Evolutionary conservation across 1,139 yeast species (phyloP), one percentile per base, ranked within the genome.

Genomic region (Yamadazyma blattariae): DNA sequence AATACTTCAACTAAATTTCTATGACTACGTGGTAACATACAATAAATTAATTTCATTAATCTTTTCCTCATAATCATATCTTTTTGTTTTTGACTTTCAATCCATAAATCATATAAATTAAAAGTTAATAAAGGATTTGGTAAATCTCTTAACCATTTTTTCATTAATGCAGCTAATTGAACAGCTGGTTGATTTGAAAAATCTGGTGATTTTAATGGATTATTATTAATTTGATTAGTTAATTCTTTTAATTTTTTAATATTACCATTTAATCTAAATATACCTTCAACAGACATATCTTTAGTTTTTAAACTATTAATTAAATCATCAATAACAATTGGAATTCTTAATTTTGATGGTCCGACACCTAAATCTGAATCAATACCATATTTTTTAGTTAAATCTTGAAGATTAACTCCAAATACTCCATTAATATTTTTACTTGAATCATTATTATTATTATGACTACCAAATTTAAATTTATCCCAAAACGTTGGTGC

Each of bases 211-310:
- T 71, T 77, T 26, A 79, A 74, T 2, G 97, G 96, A 47, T 76
- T 72, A 39, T 74, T 68, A 59, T 94, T 94, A 46, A 90, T 83
- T 40, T 71, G 76, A 35, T 80, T 89, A 0, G 90, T 77, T 40
- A 90, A 66, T 47, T 82, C 88, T 46, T 84, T 78, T 34, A 92
- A 67, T 32, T 86, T 75, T 50, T 90, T 81, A 51, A 94, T 92
- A 53, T 94, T 94, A 53, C 99, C 99, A 56, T 94, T 94, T 54
- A 90, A 85, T 51, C 99, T 76, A 69, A 94, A 94, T 8, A 94
- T 85, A 39, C 98, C 98, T 60, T 92, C 98, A 15, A 89, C 92
- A 3, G 97, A 86, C 87, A 94, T 82, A 62, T 92, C 97, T 69
- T 87, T 88, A 40, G 86, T 95, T 39, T 87, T 77, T 66, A 94